Evolutionary conservation across 1,284 basidiomycete genomes (phyloP).

Genomic region (Ustilago sp.): DNA sequence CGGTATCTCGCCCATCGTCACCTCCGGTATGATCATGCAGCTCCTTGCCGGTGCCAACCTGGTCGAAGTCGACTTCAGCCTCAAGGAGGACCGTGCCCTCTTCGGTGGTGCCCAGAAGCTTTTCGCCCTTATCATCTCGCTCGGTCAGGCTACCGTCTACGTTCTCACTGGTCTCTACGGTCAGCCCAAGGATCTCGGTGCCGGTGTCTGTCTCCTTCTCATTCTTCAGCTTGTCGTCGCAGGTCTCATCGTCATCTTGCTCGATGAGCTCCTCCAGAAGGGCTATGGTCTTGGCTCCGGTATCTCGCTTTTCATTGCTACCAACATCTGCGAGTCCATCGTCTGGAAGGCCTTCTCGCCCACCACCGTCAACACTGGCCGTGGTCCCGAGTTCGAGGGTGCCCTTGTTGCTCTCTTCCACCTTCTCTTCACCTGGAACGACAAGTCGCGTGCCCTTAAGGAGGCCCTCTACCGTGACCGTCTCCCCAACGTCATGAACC

Average conservation of each 20-base stretch:
- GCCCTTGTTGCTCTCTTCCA: slow-evolving; percentile 97
- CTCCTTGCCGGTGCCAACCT: slow-evolving; percentile 96
- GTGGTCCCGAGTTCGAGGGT: slow-evolving; percentile 97
- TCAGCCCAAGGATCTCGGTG: slow-evolving; percentile 90
- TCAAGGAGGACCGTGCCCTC: slow-evolving; percentile 96
- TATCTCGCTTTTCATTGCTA: slow-evolving; percentile 98
- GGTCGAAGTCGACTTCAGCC: slow-evolving; percentile 94
- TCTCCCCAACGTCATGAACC: slow-evolving; percentile 97
- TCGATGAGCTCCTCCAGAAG: slow-evolving; percentile 98
- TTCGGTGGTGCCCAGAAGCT: slow-evolving; percentile 98
- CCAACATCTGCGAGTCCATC: slow-evolving; percentile 99
- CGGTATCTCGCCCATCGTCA: slow-evolving; percentile 96
- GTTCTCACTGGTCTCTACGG: slow-evolving; percentile 97
- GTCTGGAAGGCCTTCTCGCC: slow-evolving; percentile 99
- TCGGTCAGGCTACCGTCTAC: slow-evolving; percentile 97
- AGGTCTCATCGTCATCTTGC: slow-evolving; percentile 94
- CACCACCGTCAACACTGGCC: slow-evolving; percentile 96
- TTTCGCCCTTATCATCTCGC: slow-evolving; percentile 94
- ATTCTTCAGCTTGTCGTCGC: slow-evolving; percentile 95
- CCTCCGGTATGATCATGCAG: slow-evolving; percentile 98
- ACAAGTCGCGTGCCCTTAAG: slow-evolving; percentile 94
- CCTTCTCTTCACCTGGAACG: slow-evolving; percentile 96
- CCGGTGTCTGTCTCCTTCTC: slow-evolving; percentile 92
- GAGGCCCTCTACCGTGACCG: slow-evolving; percentile 98
- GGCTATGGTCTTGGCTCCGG: slow-evolving; percentile 98